phyloP scores from a whole-genome alignment of 345 rosid species.

The Abelmoschus esculentus region DNA sequence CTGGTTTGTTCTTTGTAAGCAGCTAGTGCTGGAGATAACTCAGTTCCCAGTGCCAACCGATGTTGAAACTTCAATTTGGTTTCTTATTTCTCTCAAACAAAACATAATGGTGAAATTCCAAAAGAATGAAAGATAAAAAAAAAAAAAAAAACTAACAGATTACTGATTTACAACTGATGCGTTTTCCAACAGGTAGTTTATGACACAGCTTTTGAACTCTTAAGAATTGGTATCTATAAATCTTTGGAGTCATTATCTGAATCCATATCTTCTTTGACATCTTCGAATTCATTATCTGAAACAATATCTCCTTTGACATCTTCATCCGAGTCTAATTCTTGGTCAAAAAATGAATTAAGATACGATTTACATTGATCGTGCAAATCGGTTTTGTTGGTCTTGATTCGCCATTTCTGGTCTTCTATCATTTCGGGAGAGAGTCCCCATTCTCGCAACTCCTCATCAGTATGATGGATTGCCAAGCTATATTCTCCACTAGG shows the following conservation, averaged over 20 bases:
- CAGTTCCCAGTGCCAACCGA: background rate
- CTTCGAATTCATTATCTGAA: conserved; percentile 8
- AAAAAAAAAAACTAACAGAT: background rate
- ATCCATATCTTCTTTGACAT: background rate
- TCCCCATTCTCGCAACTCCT: conserved; percentile 77
- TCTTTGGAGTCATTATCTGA: background rate
- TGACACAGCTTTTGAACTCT: background rate
- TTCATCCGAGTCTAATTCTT: conserved; percentile 25
- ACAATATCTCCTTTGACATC: conserved; percentile 13
- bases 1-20: background rate
- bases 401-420: conserved; percentile 75
- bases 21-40: background rate
- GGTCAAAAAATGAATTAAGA: conserved; percentile 56
- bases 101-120: background rate
- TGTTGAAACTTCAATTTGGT: background rate
- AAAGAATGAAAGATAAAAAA: background rate
- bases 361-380: conserved; percentile 63
- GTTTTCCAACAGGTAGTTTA: background rate
- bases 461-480: conserved; percentile 69
- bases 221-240: background rate
- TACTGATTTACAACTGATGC: background rate
- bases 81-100: background rate
- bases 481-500: conserved; percentile 79
- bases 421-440: conserved; percentile 74
- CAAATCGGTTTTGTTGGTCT: conserved; percentile 53